Percentiles rank a stretch among this genome's conserved stretches.
Evolutionary conservation across 2,329 filamentous ascomycete species (phyloP).

Genomic region (Sporothrix protearum): DNA sequence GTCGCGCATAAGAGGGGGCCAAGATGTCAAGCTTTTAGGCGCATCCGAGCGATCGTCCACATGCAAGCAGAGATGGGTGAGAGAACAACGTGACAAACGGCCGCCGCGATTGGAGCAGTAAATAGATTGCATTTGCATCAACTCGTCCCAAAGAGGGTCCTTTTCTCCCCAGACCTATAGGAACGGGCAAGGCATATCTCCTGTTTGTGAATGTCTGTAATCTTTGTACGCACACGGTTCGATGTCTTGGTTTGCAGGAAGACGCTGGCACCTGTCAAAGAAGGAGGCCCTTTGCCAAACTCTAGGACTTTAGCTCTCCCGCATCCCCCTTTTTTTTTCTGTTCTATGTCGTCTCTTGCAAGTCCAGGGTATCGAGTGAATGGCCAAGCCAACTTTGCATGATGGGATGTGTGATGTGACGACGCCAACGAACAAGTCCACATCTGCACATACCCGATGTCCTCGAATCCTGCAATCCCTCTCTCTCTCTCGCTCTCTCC

Average conservation of each 20-base stretch:
- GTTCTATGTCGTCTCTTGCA: too few relatives aligned
- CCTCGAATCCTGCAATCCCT: neutral
- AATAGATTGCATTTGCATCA: neutral
- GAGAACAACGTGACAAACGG: neutral
- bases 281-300: neutral
- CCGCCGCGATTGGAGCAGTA: neutral
- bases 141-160: neutral
- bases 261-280: too few relatives aligned
- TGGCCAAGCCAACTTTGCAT: too few relatives aligned
- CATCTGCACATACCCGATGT: neutral
- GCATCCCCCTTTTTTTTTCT: neutral
- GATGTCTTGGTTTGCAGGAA: neutral
- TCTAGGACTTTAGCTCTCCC: neutral
- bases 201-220: conserved; percentile 3
- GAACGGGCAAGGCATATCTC: neutral
- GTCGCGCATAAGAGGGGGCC: neutral
- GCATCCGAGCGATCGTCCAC: too few relatives aligned
- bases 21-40: too few relatives aligned
- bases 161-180: neutral
- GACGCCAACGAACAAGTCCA: too few relatives aligned
- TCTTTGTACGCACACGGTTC: neutral
- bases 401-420: neutral
- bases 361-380: conserved; percentile 2
- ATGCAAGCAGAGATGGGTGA: neutral
- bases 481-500: too few relatives aligned